Conservation (phyloP, 108 stramenopile genomes). For the Parmales sp. region DNA sequence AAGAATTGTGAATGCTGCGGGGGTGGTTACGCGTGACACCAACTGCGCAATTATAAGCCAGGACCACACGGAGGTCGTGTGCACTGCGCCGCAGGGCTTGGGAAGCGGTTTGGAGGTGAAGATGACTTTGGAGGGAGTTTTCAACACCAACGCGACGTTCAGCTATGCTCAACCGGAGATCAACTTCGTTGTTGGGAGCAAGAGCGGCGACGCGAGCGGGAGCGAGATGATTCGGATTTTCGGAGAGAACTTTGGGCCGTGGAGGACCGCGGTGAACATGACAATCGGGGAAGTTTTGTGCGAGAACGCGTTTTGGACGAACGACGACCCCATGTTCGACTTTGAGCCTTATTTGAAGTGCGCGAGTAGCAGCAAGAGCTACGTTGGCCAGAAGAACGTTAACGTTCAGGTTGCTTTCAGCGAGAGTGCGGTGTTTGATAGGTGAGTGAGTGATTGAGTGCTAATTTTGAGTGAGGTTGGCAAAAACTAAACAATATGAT, state of each 20-base stretch:
- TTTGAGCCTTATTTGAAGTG: constrained; percentile 12
- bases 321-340: constrained; percentile 7
- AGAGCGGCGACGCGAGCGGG: background rate
- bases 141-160: background rate
- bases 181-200: background rate
- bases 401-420: background rate
- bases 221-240: background rate
- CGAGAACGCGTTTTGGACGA: constrained; percentile 12
- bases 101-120: background rate
- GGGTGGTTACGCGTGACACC: background rate
- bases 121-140: background rate
- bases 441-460: too few relatives aligned
- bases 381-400: constrained; percentile 3
- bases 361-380: background rate
- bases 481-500: too few relatives aligned
- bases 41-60: background rate
- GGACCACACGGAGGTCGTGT: background rate
- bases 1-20: too few relatives aligned
- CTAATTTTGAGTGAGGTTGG: too few relatives aligned
- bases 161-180: background rate
- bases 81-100: background rate
- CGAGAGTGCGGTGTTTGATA: background rate
- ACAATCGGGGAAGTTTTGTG: constrained; percentile 8
- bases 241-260: constrained; percentile 5
- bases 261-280: background rate